phyloP scores from a whole-genome alignment of 2,329 filamentous ascomycete species.

The Teratosphaeriaceae sp. region DNA sequence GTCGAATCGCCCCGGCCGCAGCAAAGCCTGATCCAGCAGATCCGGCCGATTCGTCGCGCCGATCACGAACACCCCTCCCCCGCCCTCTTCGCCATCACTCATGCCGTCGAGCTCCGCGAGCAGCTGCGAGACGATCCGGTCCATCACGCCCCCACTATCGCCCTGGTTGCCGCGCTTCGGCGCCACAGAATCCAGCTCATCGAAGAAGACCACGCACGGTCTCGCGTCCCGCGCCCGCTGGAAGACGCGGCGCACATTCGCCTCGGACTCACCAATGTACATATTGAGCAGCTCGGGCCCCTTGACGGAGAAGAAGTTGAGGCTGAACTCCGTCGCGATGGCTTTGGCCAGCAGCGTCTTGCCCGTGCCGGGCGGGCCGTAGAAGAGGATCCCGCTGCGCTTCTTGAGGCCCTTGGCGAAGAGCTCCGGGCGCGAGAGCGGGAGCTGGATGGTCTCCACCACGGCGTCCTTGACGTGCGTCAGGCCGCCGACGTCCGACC shows the following conservation, averaged over 20 bases:
- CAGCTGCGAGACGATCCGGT: slow-evolving; percentile 99
- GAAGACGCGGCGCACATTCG: slow-evolving; percentile 99
- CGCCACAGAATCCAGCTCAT: slow-evolving; percentile 97
- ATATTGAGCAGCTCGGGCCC: slow-evolving; percentile 96
- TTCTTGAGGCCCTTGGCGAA: slow-evolving; percentile 99
- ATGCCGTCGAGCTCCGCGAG: slow-evolving; percentile 99
- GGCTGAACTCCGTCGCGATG: slow-evolving; percentile 96
- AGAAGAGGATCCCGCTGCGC: slow-evolving; percentile 97
- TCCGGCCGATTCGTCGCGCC: slow-evolving; percentile 98
- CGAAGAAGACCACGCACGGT: slow-evolving; percentile 97
- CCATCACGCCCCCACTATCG: slow-evolving; percentile 94
- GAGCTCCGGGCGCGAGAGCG: slow-evolving; percentile 98
- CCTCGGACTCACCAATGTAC: slow-evolving; percentile 99
- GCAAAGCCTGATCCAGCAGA: slow-evolving; percentile 95
- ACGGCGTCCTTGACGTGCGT: slow-evolving; percentile 99
- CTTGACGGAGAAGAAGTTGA: slow-evolving; percentile 99
- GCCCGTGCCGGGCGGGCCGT: slow-evolving; percentile 98
- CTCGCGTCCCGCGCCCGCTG: slow-evolving; percentile 98
- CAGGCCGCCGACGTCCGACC: slow-evolving; percentile 99
- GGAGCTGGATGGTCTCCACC: slow-evolving; percentile 97
- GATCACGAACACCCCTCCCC: slow-evolving; percentile 99
- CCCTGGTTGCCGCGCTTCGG: slow-evolving; percentile 97
- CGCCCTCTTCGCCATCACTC: slow-evolving; percentile 99
- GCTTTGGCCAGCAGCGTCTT: slow-evolving; percentile 99
- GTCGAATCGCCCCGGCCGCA: slow-evolving; percentile 97